These are phyloP conservation scores for Olyra latifolia DNA, from an alignment of 176 grass and related monocot genomes.

Conservation along the genomic window DNA sequence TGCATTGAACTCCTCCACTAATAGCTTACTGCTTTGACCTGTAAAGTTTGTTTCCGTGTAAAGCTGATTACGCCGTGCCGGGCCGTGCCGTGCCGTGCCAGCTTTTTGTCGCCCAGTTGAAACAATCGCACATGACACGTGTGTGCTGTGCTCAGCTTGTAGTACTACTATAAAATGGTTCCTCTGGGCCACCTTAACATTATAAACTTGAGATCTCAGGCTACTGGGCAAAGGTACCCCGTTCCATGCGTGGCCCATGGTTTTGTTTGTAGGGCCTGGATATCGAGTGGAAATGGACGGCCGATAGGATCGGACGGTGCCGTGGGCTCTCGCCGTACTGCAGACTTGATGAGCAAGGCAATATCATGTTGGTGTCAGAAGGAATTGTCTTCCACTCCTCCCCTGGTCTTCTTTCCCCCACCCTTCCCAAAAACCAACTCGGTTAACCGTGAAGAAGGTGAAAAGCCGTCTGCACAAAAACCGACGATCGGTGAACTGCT, in stretches of 20 bases:
- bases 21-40: neutral
- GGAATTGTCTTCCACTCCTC: neutral
- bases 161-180: neutral
- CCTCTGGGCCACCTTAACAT: neutral
- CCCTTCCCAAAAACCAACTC: neutral
- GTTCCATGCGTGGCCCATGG: slow-evolving; percentile 1
- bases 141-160: neutral
- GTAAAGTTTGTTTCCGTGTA: neutral
- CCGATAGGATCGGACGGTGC: slow-evolving; percentile 9
- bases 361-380: slow-evolving; percentile 31
- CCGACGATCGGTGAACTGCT: too few relatives aligned
- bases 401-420: too few relatives aligned
- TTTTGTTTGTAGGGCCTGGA: slow-evolving; percentile 25
- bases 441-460: too few relatives aligned
- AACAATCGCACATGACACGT: neutral
- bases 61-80: too few relatives aligned
- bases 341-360: slow-evolving; percentile 37
- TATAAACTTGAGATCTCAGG: neutral
- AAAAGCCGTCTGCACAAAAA: too few relatives aligned
- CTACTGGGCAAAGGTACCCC: slow-evolving; percentile 1
- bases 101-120: slow-evolving; percentile 1
- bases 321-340: slow-evolving; percentile 10
- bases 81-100: too few relatives aligned
- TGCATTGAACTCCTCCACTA: too few relatives aligned
- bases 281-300: slow-evolving; percentile 21